Evolutionary conservation across 1,284 basidiomycete species (phyloP).

Genomic region (Cryptococcus sp.): DNA sequence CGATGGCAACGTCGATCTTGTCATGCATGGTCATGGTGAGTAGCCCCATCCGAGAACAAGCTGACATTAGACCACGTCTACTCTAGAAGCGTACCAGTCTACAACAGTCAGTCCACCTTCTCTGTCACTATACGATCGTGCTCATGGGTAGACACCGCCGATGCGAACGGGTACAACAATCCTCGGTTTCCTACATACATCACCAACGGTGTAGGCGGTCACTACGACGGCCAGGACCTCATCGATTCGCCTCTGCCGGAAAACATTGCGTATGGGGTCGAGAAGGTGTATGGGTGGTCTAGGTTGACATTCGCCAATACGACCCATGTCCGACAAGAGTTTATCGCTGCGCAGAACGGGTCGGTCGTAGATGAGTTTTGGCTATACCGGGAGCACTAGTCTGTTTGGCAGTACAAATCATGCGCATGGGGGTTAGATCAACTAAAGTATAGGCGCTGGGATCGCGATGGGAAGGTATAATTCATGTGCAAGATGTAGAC

Average conservation of each 20-base stretch:
- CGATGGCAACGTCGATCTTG: slow-evolving; percentile 41
- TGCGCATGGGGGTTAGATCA: no score
- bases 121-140: not conserved
- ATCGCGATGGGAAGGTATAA: no score
- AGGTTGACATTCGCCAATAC: slow-evolving; percentile 35
- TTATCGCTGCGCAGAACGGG: slow-evolving; percentile 20
- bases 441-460: no score
- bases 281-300: slow-evolving; percentile 31
- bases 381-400: slow-evolving; percentile 18
- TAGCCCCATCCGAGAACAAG: no score
- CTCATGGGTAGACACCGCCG: slow-evolving; percentile 15
- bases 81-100: slow-evolving; percentile 34
- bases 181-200: slow-evolving; percentile 25
- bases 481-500: no score
- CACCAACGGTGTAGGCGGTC: slow-evolving; percentile 39
- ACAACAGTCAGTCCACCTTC: slow-evolving; percentile 21
- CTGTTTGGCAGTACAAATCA: no score
- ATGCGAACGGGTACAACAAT: slow-evolving; percentile 28
- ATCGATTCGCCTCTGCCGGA: slow-evolving; percentile 19
- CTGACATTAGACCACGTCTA: slow-evolving; percentile 30
- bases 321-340: slow-evolving; percentile 28
- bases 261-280: slow-evolving; percentile 25
- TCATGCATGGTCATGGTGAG: slow-evolving; percentile 32
- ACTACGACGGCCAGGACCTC: slow-evolving; percentile 35
- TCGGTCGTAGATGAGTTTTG: slow-evolving; percentile 19